Conservation (phyloP, 805 yeast genomes). For the Priceomyces medius region DNA sequence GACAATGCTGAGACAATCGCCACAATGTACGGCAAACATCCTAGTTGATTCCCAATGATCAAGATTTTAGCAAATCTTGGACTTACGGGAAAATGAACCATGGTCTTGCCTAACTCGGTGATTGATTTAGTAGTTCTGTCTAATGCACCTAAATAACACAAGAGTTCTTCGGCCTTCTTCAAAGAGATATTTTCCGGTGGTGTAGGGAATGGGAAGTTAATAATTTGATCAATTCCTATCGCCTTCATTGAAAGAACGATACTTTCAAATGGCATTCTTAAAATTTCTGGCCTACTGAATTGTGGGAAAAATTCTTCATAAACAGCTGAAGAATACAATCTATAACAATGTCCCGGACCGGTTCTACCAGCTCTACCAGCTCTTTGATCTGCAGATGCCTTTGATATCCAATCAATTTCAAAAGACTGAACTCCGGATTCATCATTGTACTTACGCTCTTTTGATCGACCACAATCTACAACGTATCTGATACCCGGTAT, state of each 20-base stretch:
- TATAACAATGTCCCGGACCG: conserved; percentile 96
- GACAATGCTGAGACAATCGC: conserved; percentile 90
- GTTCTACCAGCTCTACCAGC: conserved; percentile 98
- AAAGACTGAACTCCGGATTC: conserved; percentile 90
- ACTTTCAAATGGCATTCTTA: conserved; percentile 95
- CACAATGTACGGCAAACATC: conserved; percentile 82
- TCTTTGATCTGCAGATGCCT: conserved; percentile 95
- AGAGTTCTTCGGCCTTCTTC: conserved; percentile 61
- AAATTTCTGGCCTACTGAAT: conserved; percentile 85
- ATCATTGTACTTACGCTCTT: conserved; percentile 80
- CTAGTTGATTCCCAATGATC: conserved; percentile 81
- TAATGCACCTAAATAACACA: conserved; percentile 78
- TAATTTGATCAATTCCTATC: conserved; percentile 90
- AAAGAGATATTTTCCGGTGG: conserved; percentile 72
- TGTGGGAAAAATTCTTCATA: conserved; percentile 81
- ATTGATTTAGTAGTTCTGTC: conserved; percentile 49
- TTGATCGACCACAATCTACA: conserved; percentile 91
- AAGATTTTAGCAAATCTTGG: conserved; percentile 93
- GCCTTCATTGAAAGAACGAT: conserved; percentile 94
- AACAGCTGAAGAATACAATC: conserved; percentile 90
- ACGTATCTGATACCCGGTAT: conserved; percentile 95
- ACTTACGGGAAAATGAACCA: conserved; percentile 89
- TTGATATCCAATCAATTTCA: conserved; percentile 87
- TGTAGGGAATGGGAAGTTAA: conserved; percentile 95
- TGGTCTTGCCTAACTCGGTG: conserved; percentile 77